Conservation (phyloP, 352 stramenopile genomes). For the Globisporangium splendens region DNA sequence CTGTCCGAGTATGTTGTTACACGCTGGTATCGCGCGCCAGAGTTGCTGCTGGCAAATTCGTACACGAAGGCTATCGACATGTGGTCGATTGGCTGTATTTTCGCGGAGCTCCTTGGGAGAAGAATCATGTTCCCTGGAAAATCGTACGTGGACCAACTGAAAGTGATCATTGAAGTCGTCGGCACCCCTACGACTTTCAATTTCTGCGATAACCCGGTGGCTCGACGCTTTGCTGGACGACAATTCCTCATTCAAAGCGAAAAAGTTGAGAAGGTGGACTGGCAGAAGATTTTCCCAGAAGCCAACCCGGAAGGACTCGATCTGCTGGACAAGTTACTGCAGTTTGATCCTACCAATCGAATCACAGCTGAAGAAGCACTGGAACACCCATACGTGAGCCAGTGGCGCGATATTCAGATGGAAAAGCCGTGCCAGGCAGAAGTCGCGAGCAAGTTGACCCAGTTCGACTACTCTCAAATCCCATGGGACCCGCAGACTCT, state of each 20-base stretch:
- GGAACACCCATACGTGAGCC: conserved; percentile 87
- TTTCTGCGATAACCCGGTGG: conserved; percentile 84
- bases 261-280: conserved; percentile 72
- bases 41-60: conserved; percentile 77
- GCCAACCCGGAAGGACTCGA: conserved; percentile 85
- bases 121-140: conserved; percentile 80
- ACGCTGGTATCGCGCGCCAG: conserved; percentile 89
- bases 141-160: conserved; percentile 87
- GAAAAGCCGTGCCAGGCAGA: conserved; percentile 52
- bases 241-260: conserved; percentile 78
- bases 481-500: conserved; percentile 66
- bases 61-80: conserved; percentile 91
- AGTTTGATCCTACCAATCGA: conserved; percentile 84
- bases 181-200: conserved; percentile 81
- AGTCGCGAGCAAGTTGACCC: conserved; percentile 49
- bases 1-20: conserved; percentile 94
- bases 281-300: conserved; percentile 72
- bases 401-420: conserved; percentile 66
- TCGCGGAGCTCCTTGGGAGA: conserved; percentile 96
- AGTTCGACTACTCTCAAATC: conserved; percentile 77
- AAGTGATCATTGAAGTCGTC: conserved; percentile 84
- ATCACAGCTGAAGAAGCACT: conserved; percentile 85
- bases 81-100: conserved; percentile 99
- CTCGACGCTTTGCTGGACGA: conserved; percentile 73
- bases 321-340: conserved; percentile 82